These are phyloP conservation scores for Leccinum pellstonianum DNA, from an alignment of 768 basidiomycete genomes.

Conservation along the genomic window DNA sequence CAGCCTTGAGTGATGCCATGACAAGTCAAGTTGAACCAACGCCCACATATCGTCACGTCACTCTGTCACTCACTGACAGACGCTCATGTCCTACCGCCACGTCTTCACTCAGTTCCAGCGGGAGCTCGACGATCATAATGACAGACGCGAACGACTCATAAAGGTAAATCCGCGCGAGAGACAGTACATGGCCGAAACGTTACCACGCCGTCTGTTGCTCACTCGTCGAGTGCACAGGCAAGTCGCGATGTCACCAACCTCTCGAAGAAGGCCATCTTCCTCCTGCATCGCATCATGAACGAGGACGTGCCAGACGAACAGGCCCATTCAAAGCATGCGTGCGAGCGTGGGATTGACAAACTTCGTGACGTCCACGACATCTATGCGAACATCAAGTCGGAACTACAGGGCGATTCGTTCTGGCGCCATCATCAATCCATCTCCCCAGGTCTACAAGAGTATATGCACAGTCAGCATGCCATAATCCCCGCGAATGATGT, in stretches of 20 bases:
- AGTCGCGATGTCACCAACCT: slow-evolving; percentile 87
- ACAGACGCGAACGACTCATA: slow-evolving; percentile 86
- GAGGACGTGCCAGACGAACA: slow-evolving; percentile 35
- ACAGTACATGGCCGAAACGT: slow-evolving; percentile 3
- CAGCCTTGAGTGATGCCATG: slow-evolving; percentile 54
- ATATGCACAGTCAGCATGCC: slow-evolving; percentile 7
- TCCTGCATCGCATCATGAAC: slow-evolving; percentile 72
- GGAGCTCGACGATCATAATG: slow-evolving; percentile 80
- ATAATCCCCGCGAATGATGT: slow-evolving; percentile 16
- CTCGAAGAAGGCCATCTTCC: slow-evolving; percentile 93
- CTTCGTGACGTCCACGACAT: slow-evolving; percentile 63
- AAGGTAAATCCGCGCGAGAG: slow-evolving; percentile 53
- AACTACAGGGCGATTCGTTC: slow-evolving; percentile 66
- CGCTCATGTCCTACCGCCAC: slow-evolving; percentile 12
- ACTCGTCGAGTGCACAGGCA: slow-evolving; percentile 41
- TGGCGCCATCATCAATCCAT: slow-evolving; percentile 77
- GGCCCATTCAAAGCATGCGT: slow-evolving; percentile 44
- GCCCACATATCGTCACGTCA: slow-evolving; percentile 4
- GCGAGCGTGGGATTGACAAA: slow-evolving; percentile 52
- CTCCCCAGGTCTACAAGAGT: slow-evolving; percentile 84
- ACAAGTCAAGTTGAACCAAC: not conserved
- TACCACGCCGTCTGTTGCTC: not conserved
- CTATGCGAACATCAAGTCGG: slow-evolving; percentile 59
- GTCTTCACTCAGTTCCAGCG: slow-evolving; percentile 63
- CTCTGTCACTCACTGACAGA: not conserved